Conservation (phyloP, 164 flowering plant species). For the Umbellularia californica region DNA sequence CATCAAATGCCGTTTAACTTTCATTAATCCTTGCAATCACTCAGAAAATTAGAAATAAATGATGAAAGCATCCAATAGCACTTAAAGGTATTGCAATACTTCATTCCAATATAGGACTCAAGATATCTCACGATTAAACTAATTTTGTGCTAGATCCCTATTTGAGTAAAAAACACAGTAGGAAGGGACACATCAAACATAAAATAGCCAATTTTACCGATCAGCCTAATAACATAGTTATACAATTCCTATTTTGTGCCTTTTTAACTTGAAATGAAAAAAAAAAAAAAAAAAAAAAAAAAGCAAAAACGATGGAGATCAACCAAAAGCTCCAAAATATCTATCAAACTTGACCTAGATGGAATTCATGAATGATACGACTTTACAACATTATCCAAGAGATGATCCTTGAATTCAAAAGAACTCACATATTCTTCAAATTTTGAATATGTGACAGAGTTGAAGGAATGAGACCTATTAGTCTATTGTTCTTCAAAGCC, state of each 20-base stretch:
- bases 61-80: background rate
- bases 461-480: slow-evolving; percentile 88
- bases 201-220: no score
- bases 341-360: no score
- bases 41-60: background rate
- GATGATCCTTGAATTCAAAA: background rate
- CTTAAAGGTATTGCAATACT: slow-evolving; percentile 87
- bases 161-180: background rate
- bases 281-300: no score
- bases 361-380: no score
- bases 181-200: background rate
- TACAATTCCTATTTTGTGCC: background rate
- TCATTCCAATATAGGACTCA: slow-evolving; percentile 88
- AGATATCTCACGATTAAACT: slow-evolving; percentile 80
- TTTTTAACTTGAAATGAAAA: no score
- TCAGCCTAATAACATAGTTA: background rate
- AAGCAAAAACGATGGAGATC: background rate
- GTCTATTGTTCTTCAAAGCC: slow-evolving; percentile 67
- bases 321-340: background rate
- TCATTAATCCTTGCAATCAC: background rate
- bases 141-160: slow-evolving; percentile 86
- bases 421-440: slow-evolving; percentile 65
- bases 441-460: slow-evolving; percentile 84
- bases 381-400: background rate
- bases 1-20: background rate